phyloP scores from a whole-genome alignment of 2,329 filamentous ascomycete genomes.

The Talaromyces sp. region DNA sequence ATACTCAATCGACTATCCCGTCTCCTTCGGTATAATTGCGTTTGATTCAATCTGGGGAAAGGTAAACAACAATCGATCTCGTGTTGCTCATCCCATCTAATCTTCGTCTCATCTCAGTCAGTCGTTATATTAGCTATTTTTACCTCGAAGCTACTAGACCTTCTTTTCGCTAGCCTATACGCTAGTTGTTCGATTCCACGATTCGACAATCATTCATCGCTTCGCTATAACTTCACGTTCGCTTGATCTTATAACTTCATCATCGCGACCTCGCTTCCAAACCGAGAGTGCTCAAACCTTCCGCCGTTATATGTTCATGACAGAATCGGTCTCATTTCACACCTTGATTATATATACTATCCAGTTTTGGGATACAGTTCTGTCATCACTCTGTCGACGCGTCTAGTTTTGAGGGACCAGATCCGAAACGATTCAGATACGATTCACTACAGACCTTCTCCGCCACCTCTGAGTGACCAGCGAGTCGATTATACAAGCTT shows the following conservation, averaged over 20 bases:
- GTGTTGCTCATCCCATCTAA: neutral
- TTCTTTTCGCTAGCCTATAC: neutral
- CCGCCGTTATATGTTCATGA: neutral
- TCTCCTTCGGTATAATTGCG: constrained; percentile 16
- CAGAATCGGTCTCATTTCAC: neutral
- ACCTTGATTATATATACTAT: neutral
- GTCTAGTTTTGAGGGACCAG: neutral
- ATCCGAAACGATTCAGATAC: neutral
- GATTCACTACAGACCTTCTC: neutral
- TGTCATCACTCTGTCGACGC: neutral
- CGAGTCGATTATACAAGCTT: neutral
- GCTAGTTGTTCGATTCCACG: constrained; percentile 5
- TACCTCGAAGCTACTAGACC: neutral
- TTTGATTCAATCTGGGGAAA: constrained; percentile 6
- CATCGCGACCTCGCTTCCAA: constrained; percentile 1
- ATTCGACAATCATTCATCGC: constrained; percentile 3
- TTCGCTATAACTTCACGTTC: constrained; percentile 1
- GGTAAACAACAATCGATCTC: neutral
- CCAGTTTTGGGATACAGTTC: neutral
- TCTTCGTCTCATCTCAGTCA: neutral
- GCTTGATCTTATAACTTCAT: neutral
- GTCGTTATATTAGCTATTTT: neutral
- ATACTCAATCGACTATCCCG: neutral
- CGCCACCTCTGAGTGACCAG: neutral
- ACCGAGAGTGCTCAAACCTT: neutral